Percentiles rank a stretch among this genome's conserved stretches.
Conservation (phyloP, 495 filamentous ascomycete species). For the Penicillium desertorum region DNA sequence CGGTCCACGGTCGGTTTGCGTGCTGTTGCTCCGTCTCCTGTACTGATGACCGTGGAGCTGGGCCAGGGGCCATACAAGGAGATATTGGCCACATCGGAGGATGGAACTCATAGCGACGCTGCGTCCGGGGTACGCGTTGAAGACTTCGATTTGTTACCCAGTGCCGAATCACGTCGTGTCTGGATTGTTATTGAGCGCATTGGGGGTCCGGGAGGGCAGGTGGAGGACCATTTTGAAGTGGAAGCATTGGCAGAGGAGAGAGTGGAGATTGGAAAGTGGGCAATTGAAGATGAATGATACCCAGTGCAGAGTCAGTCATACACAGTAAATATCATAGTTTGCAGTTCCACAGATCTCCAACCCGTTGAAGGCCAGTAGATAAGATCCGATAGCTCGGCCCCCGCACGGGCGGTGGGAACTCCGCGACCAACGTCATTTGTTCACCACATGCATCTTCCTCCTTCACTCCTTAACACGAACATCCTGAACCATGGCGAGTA, state of each 20-base stretch:
- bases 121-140: slow-evolving; percentile 65
- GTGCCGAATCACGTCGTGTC: slow-evolving; percentile 50
- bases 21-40: slow-evolving; percentile 49
- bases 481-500: slow-evolving; percentile 59
- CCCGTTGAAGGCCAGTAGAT: neutral
- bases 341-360: slow-evolving; percentile 2
- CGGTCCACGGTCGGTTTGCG: slow-evolving; percentile 38
- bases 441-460: slow-evolving; percentile 1
- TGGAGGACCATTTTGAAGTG: slow-evolving; percentile 59
- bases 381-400: slow-evolving; percentile 13
- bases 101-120: slow-evolving; percentile 67
- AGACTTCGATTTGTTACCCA: slow-evolving; percentile 69
- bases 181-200: slow-evolving; percentile 81
- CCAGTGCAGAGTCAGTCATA: neutral
- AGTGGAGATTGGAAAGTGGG: slow-evolving; percentile 61
- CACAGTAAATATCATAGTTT: neutral
- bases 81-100: slow-evolving; percentile 57
- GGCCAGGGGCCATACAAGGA: slow-evolving; percentile 66
- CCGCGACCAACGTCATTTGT: slow-evolving; percentile 31
- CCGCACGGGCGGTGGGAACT: slow-evolving; percentile 32
- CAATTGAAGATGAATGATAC: slow-evolving; percentile 39
- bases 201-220: slow-evolving; percentile 50
- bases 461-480: neutral
- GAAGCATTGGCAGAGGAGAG: slow-evolving; percentile 67
- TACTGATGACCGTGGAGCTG: slow-evolving; percentile 63